Evolutionary conservation across 306 rosid genomes (phyloP), one percentile per base, ranked within the genome.

Genomic region (Rosa chinensis): DNA sequence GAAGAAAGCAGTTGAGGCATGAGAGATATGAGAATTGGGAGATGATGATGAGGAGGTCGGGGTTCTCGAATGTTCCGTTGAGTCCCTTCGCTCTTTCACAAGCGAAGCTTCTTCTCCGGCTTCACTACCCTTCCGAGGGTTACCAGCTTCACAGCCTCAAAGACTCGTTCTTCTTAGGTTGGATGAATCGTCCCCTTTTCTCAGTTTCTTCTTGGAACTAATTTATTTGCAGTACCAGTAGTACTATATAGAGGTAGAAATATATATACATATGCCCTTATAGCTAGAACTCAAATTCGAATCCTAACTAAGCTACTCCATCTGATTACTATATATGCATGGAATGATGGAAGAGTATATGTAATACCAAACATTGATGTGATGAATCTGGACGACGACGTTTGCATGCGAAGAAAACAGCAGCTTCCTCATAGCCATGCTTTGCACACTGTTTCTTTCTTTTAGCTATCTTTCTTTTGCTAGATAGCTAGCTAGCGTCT

Each of bases 131-230:
- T 49, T 84, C 89, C 0, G 91, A 82, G 64, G 91, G 91, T 45
- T 88, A 85, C 42, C 89, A 80, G 11, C 89, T 88, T 32, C 89
- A 68, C n/a, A 73, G 84, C 55, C 80, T 77, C 66, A 82, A 80
- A 42, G 83, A 79, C 66, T 86, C 88, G 3, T 81, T 86, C 43
- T 86, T 82, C 69, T 74, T 88, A 58, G 88, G 85, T 72, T 88
- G 91, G 91, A 82, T 82, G 77, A 84, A 84, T 79, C 88, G 85
- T 16, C 67, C 89, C 13, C 89, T 88, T 55, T 88, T 88, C 81
- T 88, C 89, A 18, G 86, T 88, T 35, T 88, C 91, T 74, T 88
- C 89, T 40, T 88, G 91, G 91, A 84, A 82, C n/a, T 85, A 61
- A 73, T 44, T 44, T 44, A 62, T 48, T 69, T 37, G 47, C 45